These are phyloP conservation scores for Dactylonectria estremocensis DNA, from an alignment of 2,329 filamentous ascomycete species.

Conservation along the genomic window DNA sequence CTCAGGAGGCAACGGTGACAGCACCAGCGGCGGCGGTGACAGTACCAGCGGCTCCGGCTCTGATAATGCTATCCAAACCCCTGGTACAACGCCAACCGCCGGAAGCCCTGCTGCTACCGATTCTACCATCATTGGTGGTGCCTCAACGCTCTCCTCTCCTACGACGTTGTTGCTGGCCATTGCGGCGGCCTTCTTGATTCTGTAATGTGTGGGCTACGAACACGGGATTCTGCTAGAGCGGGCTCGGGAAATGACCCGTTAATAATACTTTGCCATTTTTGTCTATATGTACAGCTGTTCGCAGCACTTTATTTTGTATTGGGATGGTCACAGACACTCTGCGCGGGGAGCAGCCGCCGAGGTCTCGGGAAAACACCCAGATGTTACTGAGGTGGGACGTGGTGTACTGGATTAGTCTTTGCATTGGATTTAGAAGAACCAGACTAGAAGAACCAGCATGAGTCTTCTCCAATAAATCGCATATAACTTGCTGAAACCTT, in stretches of 20 bases:
- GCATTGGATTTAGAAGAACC: constrained; percentile 14
- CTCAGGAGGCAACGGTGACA: constrained; percentile 14
- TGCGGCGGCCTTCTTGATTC: constrained; percentile 61
- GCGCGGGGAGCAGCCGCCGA: constrained; percentile 1
- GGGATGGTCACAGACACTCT: constrained; percentile 24
- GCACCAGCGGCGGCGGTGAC: constrained; percentile 28
- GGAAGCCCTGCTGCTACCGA: constrained; percentile 38
- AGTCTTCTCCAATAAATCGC: not conserved
- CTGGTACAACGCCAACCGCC: constrained; percentile 41
- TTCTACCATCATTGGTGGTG: constrained; percentile 37
- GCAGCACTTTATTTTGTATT: constrained; percentile 30
- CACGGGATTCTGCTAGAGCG: constrained; percentile 10
- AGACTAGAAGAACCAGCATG: constrained; percentile 6
- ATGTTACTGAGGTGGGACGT: constrained; percentile 9
- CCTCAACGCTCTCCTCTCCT: constrained; percentile 57
- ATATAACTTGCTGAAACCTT: constrained; percentile 2
- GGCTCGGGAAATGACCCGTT: constrained; percentile 34
- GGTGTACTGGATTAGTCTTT: not conserved
- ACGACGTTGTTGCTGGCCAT: constrained; percentile 60
- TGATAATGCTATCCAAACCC: constrained; percentile 32
- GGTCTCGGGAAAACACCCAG: constrained; percentile 1
- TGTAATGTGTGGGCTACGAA: constrained; percentile 40
- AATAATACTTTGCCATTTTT: constrained; percentile 44
- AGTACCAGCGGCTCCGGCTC: not conserved
- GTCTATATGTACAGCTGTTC: constrained; percentile 27